Evolutionary conservation across 495 filamentous ascomycete genomes (phyloP).

Genomic region (Hypoxylon trugodes): DNA sequence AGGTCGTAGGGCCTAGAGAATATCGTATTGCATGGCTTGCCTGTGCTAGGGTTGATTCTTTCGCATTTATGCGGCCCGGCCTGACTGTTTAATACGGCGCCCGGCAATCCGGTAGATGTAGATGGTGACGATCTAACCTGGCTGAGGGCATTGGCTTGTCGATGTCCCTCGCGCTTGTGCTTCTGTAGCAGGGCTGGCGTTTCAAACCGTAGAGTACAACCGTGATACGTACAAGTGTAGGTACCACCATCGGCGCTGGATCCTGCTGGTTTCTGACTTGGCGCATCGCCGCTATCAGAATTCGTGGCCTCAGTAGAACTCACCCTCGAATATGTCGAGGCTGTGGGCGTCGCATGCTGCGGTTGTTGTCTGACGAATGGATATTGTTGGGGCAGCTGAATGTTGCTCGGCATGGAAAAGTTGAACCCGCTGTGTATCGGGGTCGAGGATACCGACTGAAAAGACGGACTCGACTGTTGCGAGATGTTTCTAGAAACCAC

Average conservation of each 20-base stretch:
- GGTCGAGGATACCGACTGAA: conserved; percentile 57
- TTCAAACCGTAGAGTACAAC: conserved; percentile 88
- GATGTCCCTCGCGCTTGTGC: conserved; percentile 94
- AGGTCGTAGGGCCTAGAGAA: conserved; percentile 99
- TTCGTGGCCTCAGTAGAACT: conserved; percentile 52
- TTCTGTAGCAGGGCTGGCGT: conserved; percentile 86
- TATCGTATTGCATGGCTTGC: conserved; percentile 93
- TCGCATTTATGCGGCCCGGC: conserved; percentile 90
- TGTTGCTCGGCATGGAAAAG: conserved; percentile 53
- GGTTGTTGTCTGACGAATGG: conserved; percentile 60
- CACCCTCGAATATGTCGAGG: conserved; percentile 48
- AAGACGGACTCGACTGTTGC: conserved; percentile 47
- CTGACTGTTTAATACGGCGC: conserved; percentile 70
- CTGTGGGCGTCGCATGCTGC: conserved; percentile 51
- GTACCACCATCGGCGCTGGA: conserved; percentile 82
- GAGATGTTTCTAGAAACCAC: conserved; percentile 19
- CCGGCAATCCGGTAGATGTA: conserved; percentile 14
- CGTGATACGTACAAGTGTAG: conserved; percentile 95
- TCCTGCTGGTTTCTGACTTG: conserved; percentile 63
- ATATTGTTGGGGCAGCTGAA: conserved; percentile 66
- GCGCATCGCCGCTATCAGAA: conserved; percentile 32
- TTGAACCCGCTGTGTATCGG: conserved; percentile 48
- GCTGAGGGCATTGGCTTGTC: conserved; percentile 63
- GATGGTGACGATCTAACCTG: conserved; percentile 39
- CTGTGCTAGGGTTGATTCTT: conserved; percentile 92